These are phyloP conservation scores for Alectoria sarmentosa DNA, from an alignment of 495 filamentous ascomycete genomes.

Conservation along the genomic window DNA sequence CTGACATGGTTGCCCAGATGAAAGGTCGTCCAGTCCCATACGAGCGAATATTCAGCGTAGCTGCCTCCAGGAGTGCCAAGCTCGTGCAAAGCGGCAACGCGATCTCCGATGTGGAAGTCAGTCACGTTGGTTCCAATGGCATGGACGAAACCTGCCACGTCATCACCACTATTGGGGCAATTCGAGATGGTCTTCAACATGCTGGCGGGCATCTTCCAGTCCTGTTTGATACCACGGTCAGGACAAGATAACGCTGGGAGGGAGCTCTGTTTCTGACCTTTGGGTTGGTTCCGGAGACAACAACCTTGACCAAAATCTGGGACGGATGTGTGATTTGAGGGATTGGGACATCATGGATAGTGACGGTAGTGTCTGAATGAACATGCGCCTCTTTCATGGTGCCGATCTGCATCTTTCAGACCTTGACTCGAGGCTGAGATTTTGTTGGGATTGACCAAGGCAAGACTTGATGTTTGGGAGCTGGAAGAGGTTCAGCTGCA, in stretches of 20 bases:
- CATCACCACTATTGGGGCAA: slow-evolving; percentile 32
- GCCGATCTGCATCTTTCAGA: neutral
- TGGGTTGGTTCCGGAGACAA: slow-evolving; percentile 61
- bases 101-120: slow-evolving; percentile 39
- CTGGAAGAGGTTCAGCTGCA: too few relatives aligned
- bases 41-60: slow-evolving; percentile 38
- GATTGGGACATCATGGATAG: slow-evolving; percentile 53
- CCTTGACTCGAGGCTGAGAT: neutral
- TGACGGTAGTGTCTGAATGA: slow-evolving; percentile 41
- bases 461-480: too few relatives aligned
- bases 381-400: slow-evolving; percentile 60
- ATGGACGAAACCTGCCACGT: slow-evolving; percentile 37
- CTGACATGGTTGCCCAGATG: slow-evolving; percentile 34
- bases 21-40: slow-evolving; percentile 34
- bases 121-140: slow-evolving; percentile 34
- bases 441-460: too few relatives aligned
- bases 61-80: slow-evolving; percentile 28
- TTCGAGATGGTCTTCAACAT: slow-evolving; percentile 14
- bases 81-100: slow-evolving; percentile 36
- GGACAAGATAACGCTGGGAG: neutral
- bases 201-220: slow-evolving; percentile 53
- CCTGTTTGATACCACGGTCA: slow-evolving; percentile 28
- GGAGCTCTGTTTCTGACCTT: slow-evolving; percentile 33
- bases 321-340: slow-evolving; percentile 46
- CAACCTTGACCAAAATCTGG: slow-evolving; percentile 64